Percentiles rank a stretch among this genome's conserved stretches.
Conservation (phyloP, 208 protist genomes). For the Phytomonas francai region DNA sequence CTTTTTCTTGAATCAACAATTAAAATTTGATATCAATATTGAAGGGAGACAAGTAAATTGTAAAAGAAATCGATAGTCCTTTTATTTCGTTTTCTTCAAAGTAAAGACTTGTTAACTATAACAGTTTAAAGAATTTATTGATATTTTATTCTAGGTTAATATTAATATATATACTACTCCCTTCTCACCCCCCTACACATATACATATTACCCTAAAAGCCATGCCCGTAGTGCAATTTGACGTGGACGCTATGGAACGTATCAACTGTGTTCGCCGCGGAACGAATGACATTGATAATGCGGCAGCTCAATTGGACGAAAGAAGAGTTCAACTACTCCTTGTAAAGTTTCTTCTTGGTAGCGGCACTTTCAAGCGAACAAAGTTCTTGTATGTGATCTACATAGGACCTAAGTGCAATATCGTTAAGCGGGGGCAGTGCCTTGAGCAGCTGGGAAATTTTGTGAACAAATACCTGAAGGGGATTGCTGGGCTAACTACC, state of each 20-base stretch:
- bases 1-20: conserved; percentile 5
- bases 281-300: conserved; percentile 60
- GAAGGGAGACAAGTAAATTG: neutral
- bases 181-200: neutral
- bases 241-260: conserved; percentile 22
- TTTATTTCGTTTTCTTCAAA: neutral
- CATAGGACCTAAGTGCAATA: conserved; percentile 52
- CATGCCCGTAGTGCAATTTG: neutral
- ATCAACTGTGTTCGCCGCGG: conserved; percentile 49
- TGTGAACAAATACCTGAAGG: conserved; percentile 33
- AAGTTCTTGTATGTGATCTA: conserved; percentile 82
- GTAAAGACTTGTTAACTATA: neutral
- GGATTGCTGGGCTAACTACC: conserved; percentile 51
- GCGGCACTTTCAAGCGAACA: conserved; percentile 80
- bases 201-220: neutral
- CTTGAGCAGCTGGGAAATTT: conserved; percentile 61
- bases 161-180: neutral
- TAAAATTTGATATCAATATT: conserved; percentile 5
- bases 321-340: conserved; percentile 69
- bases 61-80: neutral
- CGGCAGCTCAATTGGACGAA: conserved; percentile 55
- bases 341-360: conserved; percentile 73
- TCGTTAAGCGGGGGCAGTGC: conserved; percentile 70
- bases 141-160: neutral
- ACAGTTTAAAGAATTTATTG: neutral